Conservation (phyloP, 2,329 filamentous ascomycete species). For the Hansfordia pulvinata region DNA sequence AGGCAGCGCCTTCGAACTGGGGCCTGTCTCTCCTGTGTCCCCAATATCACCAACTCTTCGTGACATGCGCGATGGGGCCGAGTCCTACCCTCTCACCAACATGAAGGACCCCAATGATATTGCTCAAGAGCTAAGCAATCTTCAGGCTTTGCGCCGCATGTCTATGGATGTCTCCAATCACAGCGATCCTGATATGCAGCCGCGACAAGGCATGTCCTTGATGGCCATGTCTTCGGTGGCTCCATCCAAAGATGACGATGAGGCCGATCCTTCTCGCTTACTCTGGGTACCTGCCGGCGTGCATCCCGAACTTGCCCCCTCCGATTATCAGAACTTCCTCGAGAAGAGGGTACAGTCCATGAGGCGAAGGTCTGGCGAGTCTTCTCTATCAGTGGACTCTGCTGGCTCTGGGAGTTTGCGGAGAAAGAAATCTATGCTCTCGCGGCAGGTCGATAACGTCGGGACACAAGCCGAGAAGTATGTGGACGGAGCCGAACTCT, state of each 20-base stretch:
- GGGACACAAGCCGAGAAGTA: constrained; percentile 50
- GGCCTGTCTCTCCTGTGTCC: constrained; percentile 15
- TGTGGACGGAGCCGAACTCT: constrained; percentile 68
- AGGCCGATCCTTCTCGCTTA: constrained; percentile 75
- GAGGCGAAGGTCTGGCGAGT: constrained; percentile 64
- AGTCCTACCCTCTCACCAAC: constrained; percentile 74
- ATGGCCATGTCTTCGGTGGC: constrained; percentile 61
- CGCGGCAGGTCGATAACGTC: constrained; percentile 72
- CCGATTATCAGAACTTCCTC: constrained; percentile 92
- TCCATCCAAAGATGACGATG: constrained; percentile 61
- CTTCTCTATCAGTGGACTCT: constrained; percentile 36
- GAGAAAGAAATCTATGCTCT: constrained; percentile 92
- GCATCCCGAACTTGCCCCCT: constrained; percentile 87
- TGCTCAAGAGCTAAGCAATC: constrained; percentile 81
- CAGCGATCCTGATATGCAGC: constrained; percentile 62
- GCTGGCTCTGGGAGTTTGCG: constrained; percentile 50
- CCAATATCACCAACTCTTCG: constrained; percentile 38
- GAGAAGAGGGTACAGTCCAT: constrained; percentile 89
- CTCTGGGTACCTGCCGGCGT: constrained; percentile 94
- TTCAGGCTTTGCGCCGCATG: constrained; percentile 81
- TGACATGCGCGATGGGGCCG: constrained; percentile 47
- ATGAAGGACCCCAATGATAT: constrained; percentile 83
- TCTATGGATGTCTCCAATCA: constrained; percentile 82
- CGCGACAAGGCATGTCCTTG: constrained; percentile 49
- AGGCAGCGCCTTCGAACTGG: constrained; percentile 24